phyloP scores from a whole-genome alignment of 2,329 filamentous ascomycete species.

The Elsinoe batatas region DNA sequence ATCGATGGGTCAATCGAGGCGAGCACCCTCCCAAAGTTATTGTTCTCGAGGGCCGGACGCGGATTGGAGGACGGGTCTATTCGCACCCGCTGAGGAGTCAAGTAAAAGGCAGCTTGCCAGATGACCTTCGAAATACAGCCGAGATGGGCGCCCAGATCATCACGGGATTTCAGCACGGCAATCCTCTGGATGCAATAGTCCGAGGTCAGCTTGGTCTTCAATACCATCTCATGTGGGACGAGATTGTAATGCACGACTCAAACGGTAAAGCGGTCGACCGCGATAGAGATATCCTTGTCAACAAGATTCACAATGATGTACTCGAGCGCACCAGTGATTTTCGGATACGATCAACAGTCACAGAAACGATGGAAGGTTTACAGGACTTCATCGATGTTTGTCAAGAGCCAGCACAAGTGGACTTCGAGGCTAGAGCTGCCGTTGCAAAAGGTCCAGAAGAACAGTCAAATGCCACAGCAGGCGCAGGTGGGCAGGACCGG shows the following conservation, averaged over 20 bases:
- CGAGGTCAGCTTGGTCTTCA: conserved; percentile 79
- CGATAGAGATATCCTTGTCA: conserved; percentile 68
- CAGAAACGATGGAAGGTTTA: conserved; percentile 70
- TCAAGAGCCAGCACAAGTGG: conserved; percentile 54
- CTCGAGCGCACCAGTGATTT: conserved; percentile 85
- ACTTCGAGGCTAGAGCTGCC: conserved; percentile 41
- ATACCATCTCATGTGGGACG: conserved; percentile 70
- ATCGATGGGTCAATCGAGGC: conserved; percentile 53
- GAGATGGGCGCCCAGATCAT: conserved; percentile 99
- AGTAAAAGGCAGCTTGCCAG: conserved; percentile 42
- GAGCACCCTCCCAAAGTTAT: conserved; percentile 65
- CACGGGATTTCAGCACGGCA: conserved; percentile 90
- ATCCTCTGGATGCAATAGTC: conserved; percentile 83
- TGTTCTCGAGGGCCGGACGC: conserved; percentile 74
- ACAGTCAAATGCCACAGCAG: not conserved
- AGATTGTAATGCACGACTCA: conserved; percentile 81
- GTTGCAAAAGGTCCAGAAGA: conserved; percentile 9
- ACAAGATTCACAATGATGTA: conserved; percentile 90
- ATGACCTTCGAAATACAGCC: conserved; percentile 60
- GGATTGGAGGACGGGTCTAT: conserved; percentile 87
- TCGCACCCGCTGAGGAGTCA: conserved; percentile 62
- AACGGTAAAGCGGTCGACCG: conserved; percentile 70
- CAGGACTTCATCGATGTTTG: conserved; percentile 72
- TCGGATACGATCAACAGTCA: conserved; percentile 64
- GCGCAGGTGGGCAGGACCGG: conserved; percentile 12